Evolutionary conservation across 352 stramenopile species (phyloP), one percentile per base, ranked within the genome.

Genomic region (Globisporangium cylindrosporum): DNA sequence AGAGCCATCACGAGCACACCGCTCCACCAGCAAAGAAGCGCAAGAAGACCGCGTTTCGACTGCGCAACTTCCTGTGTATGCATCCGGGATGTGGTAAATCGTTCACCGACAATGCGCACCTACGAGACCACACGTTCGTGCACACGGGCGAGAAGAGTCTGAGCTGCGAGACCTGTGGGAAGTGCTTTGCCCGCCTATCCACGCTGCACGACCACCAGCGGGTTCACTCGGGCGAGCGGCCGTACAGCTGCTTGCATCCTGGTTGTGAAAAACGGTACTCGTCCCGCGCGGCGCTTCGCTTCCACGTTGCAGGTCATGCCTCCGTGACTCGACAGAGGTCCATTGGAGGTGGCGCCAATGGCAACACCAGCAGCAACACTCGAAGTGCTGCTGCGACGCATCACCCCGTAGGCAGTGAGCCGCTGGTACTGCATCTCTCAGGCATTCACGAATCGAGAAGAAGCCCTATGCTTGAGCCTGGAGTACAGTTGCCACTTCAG

Each of bases 171-270:
- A 71, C 69, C 5, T 91, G 82, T 55, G 73, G 74, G 64, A 87
- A 86, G 63, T 62, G 64, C 20, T 91, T 91, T 54, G 80, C 79
- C 9, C 74, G 82, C 8, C 64, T 78, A 10, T 87, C 82, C 15
- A 88, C 82, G 18, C 70, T 91, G 51, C 80, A 84, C 18, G 82
- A 88, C 58, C 82, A 91, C 64, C 75, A 78, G 67, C 82, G 85
- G 46, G 83, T 92, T 32, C 86, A 93, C 65, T 90, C 82, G 34
- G 82, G 84, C 10, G 85, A 92, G 73, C 89, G 90, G 54, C 82
- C 82, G 24, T 93, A 91, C 62, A 67, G 67, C 34, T 94, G 86
- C 38, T 41, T 59, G 15, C 51, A 71, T 12, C 43, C 43, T 3
- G 69, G 62, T 9, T 80, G 73, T 27, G 53, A 59, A 46, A 77